Evolutionary conservation across 1,139 yeast genomes (phyloP), one percentile per base, ranked within the genome.

Genomic region (Saccharomyces hybrid): DNA sequence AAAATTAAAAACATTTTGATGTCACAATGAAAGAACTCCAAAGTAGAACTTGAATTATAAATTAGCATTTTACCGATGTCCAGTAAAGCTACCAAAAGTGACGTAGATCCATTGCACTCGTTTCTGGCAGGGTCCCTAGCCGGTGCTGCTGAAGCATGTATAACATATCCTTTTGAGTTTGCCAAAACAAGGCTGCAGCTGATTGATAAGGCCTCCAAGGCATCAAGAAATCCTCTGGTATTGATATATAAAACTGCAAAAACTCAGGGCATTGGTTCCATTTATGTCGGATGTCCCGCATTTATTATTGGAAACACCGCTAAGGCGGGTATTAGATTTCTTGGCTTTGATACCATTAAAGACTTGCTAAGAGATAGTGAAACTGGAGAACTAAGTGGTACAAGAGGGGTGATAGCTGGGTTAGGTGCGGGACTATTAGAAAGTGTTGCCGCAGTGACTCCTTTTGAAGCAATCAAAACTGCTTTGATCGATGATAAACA

Each of bases 261-360:
- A 63, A 77, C 81, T 4, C 96, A 90, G 67, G 98, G 98, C n/a
- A 69, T 86, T 0, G 74, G 81, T 5, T 76, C 96, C 0, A 73
- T 91, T 49, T 93, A 93, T 67, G 91, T 91, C 2, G 99, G 99
- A n/a, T 91, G 98, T 75, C 96, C 97, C 0, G 97, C 98, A 0
- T 89, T 90, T 65, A 95, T 91, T 44, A 86, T 91, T 29, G 99
- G 99, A 31, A 93, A 93, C 69, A 91, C 98, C 0, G 93, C 88
- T 55, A 93, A 93, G 71, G 98, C 99, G 0, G 88, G 95, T 20
- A 93, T 91, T 2, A 78, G 99, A 61, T 93, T 93, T 71, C 76
- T 93, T 14, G 98, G 98, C 7, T 93, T 89, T 66, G 99, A 93
- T 68, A 79, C 85, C 28, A 88, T 93, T 70, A 91, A 90, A 69